These are phyloP conservation scores for Penicillium sp. DNA, from an alignment of 2,329 filamentous ascomycete species.

Conservation along the genomic window DNA sequence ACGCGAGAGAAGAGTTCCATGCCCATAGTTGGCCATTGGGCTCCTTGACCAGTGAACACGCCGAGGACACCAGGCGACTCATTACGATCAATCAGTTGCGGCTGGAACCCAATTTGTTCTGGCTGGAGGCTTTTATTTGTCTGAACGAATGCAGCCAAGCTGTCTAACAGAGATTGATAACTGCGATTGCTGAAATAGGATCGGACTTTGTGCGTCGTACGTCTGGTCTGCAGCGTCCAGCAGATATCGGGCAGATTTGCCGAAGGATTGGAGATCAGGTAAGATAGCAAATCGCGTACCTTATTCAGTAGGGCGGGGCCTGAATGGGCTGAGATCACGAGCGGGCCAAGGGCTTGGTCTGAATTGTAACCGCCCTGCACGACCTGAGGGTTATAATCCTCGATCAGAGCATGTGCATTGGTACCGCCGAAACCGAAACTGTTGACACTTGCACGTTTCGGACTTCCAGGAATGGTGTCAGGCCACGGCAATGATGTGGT, in stretches of 20 bases:
- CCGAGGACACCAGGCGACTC: not conserved
- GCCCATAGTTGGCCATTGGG: not conserved
- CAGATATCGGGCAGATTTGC: not conserved
- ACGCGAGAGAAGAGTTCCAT: not conserved
- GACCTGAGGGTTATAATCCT: not conserved
- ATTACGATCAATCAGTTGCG: too few species aligned
- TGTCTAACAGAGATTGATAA: too few species aligned
- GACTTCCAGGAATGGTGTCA: conserved; percentile 12
- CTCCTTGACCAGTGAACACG: not conserved
- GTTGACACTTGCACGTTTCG: conserved; percentile 35
- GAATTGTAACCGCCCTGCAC: conserved; percentile 15
- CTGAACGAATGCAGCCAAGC: too few species aligned
- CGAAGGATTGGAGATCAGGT: not conserved
- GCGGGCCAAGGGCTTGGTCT: conserved; percentile 19
- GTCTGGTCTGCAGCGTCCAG: not conserved
- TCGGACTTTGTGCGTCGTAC: too few species aligned
- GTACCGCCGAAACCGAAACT: conserved; percentile 30
- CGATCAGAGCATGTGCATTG: conserved; percentile 5
- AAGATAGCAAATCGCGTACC: not conserved
- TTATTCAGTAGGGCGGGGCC: not conserved
- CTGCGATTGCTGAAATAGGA: too few species aligned
- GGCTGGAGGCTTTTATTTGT: too few species aligned
- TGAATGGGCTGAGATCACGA: not conserved
- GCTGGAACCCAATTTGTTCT: too few species aligned
- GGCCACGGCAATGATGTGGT: conserved; percentile 14